Evolutionary conservation across 2,329 filamentous ascomycete species (phyloP).

Genomic region (Talaromyces sp.): DNA sequence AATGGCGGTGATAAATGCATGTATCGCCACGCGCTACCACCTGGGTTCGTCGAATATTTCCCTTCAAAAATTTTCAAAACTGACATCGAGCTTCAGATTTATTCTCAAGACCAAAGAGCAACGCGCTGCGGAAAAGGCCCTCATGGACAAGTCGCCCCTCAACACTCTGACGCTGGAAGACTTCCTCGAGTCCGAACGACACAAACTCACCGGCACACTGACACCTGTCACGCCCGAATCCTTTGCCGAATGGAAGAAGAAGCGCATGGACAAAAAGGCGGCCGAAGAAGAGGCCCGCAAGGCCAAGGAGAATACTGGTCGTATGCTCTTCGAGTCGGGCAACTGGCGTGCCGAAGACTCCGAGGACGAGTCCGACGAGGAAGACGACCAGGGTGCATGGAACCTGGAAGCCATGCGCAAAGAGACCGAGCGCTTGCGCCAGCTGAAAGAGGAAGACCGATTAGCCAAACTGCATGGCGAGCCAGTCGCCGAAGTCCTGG

Average conservation of each 20-base stretch:
- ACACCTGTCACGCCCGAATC: slow-evolving; percentile 90
- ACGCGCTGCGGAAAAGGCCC: slow-evolving; percentile 86
- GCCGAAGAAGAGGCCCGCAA: slow-evolving; percentile 85
- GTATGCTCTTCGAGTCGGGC: slow-evolving; percentile 92
- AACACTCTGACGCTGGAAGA: slow-evolving; percentile 95
- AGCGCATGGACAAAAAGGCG: slow-evolving; percentile 88
- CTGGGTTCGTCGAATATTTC: slow-evolving; percentile 62
- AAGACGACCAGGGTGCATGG: slow-evolving; percentile 53
- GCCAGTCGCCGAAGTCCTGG: slow-evolving; percentile 1
- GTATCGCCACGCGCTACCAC: slow-evolving; percentile 92
- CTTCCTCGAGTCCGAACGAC: slow-evolving; percentile 91
- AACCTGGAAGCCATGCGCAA: slow-evolving; percentile 76
- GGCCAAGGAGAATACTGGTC: slow-evolving; percentile 92
- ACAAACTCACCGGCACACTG: slow-evolving; percentile 85
- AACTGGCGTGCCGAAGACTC: slow-evolving; percentile 72
- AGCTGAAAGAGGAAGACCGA: slow-evolving; percentile 72
- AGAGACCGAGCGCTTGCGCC: slow-evolving; percentile 74
- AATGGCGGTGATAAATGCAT: slow-evolving; percentile 97
- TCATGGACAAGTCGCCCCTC: slow-evolving; percentile 91
- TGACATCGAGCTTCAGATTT: slow-evolving; percentile 55
- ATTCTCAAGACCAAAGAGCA: slow-evolving; percentile 97
- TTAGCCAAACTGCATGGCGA: slow-evolving; percentile 36
- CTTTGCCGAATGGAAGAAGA: slow-evolving; percentile 96
- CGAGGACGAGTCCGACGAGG: slow-evolving; percentile 40
- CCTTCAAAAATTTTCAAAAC: neutral